phyloP scores from a whole-genome alignment of 495 filamentous ascomycete species.

The Aspergillus affinis region DNA sequence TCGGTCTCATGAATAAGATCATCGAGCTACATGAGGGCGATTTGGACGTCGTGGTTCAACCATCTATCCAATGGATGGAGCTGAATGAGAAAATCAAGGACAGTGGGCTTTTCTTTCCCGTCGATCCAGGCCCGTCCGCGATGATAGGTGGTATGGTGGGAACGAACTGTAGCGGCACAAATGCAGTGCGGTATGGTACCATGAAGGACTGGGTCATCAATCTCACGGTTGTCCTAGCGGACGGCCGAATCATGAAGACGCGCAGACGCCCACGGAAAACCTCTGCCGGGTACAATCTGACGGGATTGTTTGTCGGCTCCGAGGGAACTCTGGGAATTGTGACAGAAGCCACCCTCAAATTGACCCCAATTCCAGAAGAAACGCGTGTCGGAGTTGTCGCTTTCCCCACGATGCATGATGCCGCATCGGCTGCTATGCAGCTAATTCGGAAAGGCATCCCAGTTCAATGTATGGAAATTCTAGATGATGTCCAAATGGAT shows the following conservation, averaged over 20 bases:
- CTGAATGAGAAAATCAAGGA: conserved; percentile 76
- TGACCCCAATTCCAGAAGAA: conserved; percentile 73
- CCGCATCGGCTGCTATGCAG: conserved; percentile 76
- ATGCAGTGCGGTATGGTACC: conserved; percentile 90
- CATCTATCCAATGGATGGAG: conserved; percentile 87
- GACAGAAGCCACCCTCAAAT: conserved; percentile 81
- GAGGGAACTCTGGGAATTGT: conserved; percentile 90
- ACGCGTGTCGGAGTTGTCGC: conserved; percentile 82
- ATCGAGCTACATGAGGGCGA: conserved; percentile 77
- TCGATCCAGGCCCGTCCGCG: conserved; percentile 69
- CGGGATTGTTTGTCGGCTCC: conserved; percentile 81
- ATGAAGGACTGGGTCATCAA: conserved; percentile 96
- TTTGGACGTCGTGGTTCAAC: conserved; percentile 91
- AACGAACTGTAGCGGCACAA: conserved; percentile 90
- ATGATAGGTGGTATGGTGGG: conserved; percentile 97
- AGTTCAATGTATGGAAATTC: conserved; percentile 85
- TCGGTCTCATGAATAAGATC: conserved; percentile 81
- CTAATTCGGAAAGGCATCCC: conserved; percentile 79
- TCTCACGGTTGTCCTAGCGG: conserved; percentile 87
- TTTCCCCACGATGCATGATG: conserved; percentile 74
- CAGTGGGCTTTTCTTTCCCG: conserved; percentile 83
- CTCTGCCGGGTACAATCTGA: conserved; percentile 85
- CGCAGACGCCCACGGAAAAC: conserved; percentile 62
- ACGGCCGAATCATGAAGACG: conserved; percentile 91
- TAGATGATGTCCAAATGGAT: conserved; percentile 93